Base-by-base conservation (phyloP, 345 rosid species). In the Ailanthus altissimus region DNA sequence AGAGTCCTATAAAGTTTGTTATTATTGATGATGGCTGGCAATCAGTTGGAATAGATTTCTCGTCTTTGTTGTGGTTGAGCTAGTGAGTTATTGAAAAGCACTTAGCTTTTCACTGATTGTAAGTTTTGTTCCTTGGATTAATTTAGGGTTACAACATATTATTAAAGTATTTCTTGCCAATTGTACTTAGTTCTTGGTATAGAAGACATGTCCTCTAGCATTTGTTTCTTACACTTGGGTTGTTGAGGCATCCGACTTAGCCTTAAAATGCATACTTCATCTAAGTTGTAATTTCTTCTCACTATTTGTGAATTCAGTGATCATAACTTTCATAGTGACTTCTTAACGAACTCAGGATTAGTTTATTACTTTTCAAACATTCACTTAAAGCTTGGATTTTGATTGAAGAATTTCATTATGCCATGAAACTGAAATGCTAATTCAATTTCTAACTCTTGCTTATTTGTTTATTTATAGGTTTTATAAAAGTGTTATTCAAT, bases 1-100 rank as follows among this genome's bases (percentile, higher is more conserved):
- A 90, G 56, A 79, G 87, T 82, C 79, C 86, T 62, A 90, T 92
- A 1, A 90, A 87, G 76, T 88, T 90, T 75, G 85, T 90, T 70
- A 86, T 90, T 67, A 90, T 90, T 26, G 92, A 90, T 57, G 92
- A 90, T 68, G 92, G 92, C 32, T 90, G 92, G 92, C 94, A 89
- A 81, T 83, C 91, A 0, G 94, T 91, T 40, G 88, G 81, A 54
- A 88, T 88, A 92, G 94, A 93, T 89, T 32, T 32, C 38, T 32
- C 38, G 38, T 32, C 38, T 32, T 32, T 32, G 38, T 32, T 32
- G 38, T 32, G 38, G 38, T 32, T 32, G 38, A 3, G 38, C 38
- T 32, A 32, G 38, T 32, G 38, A 32, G 38, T 32, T 32, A 32
- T 32, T 32, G 3, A 32, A 32, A 32, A 32, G 38, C 3, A 32